Conservation (phyloP, 1,139 yeast genomes). For the Blastobotrys buckinghamii region DNA sequence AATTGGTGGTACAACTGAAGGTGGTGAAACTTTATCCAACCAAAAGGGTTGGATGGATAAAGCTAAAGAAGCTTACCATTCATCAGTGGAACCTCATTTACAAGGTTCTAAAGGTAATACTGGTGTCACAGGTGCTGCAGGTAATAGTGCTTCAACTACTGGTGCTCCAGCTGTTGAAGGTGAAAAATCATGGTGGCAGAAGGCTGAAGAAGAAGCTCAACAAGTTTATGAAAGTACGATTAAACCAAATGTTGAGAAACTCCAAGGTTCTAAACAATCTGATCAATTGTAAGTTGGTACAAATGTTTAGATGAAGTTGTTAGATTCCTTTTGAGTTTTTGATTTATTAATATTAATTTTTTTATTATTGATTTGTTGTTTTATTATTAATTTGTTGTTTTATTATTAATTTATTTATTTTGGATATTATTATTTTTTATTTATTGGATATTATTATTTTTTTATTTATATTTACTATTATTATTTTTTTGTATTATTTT, state of each 20-base stretch:
- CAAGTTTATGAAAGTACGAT: slow-evolving; percentile 3
- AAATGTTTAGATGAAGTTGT: too few relatives aligned
- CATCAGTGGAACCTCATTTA: slow-evolving; percentile 5
- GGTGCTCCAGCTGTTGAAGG: background rate
- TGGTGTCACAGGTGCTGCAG: background rate
- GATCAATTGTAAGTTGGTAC: too few relatives aligned
- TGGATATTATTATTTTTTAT: too few relatives aligned
- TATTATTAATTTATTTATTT: too few relatives aligned
- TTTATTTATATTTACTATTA: too few relatives aligned
- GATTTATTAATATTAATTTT: too few relatives aligned
- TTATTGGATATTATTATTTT: too few relatives aligned
- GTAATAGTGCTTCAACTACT: slow-evolving; percentile 1
- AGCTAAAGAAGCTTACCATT: slow-evolving; percentile 6
- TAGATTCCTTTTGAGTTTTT: too few relatives aligned
- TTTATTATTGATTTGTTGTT: too few relatives aligned
- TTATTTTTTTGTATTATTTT: too few relatives aligned
- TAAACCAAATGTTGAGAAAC: slow-evolving; percentile 8
- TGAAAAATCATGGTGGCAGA: background rate
- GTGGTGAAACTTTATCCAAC: background rate
- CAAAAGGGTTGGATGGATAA: slow-evolving; percentile 5
- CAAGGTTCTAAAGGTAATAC: background rate
- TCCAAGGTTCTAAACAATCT: too few relatives aligned
- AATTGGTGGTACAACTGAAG: background rate
- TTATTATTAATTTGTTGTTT: too few relatives aligned
- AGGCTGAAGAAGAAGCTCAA: slow-evolving; percentile 8